Conservation (phyloP, 306 rosid genomes). For the Ormosia emarginata region DNA sequence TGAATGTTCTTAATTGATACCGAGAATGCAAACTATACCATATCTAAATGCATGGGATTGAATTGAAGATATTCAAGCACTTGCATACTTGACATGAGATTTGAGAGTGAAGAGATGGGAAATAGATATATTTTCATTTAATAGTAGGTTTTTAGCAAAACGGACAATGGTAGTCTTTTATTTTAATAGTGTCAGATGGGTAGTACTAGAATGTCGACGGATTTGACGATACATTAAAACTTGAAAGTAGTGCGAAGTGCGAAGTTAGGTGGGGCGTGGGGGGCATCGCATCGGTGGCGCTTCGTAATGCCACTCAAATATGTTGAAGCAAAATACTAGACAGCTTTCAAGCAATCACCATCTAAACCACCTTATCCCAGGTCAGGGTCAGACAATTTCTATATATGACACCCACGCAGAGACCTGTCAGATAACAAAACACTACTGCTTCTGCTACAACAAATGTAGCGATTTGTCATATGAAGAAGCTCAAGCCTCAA, state of each 20-base stretch:
- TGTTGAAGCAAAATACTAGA: too few species aligned
- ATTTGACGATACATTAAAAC: not conserved
- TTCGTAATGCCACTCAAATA: not conserved
- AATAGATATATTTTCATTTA: not conserved
- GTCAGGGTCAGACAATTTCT: constrained; percentile 12
- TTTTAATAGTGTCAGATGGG: not conserved
- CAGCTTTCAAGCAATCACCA: not conserved
- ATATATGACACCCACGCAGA: not conserved
- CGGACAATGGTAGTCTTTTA: not conserved
- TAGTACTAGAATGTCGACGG: not conserved
- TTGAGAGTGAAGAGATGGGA: not conserved
- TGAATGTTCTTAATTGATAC: not conserved
- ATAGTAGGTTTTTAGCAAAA: not conserved
- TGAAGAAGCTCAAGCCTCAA: not conserved
- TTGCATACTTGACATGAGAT: not conserved
- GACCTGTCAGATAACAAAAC: constrained; percentile 25
- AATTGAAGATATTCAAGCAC: not conserved
- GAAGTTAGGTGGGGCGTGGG: not conserved
- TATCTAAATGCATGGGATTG: not conserved
- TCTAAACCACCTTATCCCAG: not conserved
- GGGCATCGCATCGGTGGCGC: not conserved
- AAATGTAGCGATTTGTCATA: not conserved
- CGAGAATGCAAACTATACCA: not conserved
- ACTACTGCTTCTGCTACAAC: not conserved
- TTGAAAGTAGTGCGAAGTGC: too few species aligned